phyloP scores from a whole-genome alignment of 768 basidiomycete species.

The Tulasnella sp. region DNA sequence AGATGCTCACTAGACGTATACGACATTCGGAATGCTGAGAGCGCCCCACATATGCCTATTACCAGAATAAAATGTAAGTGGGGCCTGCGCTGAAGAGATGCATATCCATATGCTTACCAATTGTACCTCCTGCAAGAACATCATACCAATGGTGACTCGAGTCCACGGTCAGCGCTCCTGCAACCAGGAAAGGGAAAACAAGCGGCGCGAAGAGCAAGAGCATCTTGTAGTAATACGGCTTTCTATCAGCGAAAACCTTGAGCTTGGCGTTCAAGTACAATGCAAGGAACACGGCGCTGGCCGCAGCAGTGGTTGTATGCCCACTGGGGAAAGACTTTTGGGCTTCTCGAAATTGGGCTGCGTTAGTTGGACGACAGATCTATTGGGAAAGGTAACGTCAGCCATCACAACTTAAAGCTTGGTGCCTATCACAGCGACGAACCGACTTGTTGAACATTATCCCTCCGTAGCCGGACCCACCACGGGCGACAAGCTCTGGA shows the following conservation, averaged over 20 bases:
- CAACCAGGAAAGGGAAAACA: background rate
- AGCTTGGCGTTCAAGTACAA: background rate
- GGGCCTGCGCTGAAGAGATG: too few species aligned
- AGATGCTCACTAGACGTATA: background rate
- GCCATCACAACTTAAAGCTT: background rate
- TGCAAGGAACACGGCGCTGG: background rate
- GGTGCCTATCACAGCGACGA: background rate
- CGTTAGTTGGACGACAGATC: background rate
- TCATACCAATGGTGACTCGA: background rate
- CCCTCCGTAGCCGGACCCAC: background rate
- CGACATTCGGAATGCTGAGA: background rate
- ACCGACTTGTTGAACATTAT: background rate
- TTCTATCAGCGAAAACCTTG: background rate
- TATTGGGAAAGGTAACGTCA: background rate
- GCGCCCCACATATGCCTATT: background rate
- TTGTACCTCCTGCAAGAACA: background rate
- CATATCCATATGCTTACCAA: too few species aligned
- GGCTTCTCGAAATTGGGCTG: background rate
- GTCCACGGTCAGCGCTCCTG: background rate
- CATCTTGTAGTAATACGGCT: constrained; percentile 1
- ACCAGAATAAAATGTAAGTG: too few species aligned
- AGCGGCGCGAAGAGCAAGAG: background rate
- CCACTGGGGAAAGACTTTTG: background rate
- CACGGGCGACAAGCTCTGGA: background rate
- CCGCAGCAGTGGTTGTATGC: background rate